Evolutionary conservation across 345 rosid genomes (phyloP).

Genomic region (Citropsis articulata): DNA sequence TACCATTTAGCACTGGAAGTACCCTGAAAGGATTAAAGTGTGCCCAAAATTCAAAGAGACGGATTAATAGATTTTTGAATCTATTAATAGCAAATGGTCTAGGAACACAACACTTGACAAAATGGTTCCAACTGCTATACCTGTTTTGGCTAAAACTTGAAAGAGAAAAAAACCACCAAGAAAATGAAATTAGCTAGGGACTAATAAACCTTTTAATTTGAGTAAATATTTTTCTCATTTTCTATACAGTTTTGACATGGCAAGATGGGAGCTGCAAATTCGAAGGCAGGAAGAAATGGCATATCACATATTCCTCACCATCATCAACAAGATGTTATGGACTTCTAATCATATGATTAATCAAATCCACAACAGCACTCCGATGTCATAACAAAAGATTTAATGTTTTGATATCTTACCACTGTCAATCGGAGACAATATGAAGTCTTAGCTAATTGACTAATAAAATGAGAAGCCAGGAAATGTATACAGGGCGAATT

Average conservation of each 20-base stretch:
- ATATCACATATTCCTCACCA: neutral
- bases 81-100: neutral
- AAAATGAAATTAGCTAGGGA: neutral
- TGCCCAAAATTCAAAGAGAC: neutral
- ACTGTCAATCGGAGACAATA: neutral
- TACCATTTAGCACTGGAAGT: conserved; percentile 26
- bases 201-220: neutral
- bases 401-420: neutral
- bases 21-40: conserved; percentile 32
- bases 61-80: neutral
- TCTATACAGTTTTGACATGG: neutral
- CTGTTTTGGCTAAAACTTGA: neutral
- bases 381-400: neutral
- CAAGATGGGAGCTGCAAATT: neutral
- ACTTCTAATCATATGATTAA: neutral
- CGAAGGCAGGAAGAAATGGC: neutral
- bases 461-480: neutral
- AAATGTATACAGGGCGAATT: neutral
- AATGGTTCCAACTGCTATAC: neutral
- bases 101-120: neutral
- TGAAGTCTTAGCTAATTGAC: neutral
- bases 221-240: neutral
- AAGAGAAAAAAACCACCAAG: neutral
- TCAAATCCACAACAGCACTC: neutral
- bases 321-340: too few relatives aligned